phyloP scores from a whole-genome alignment of 441 rosid species.

The Raphanus hybrid region DNA sequence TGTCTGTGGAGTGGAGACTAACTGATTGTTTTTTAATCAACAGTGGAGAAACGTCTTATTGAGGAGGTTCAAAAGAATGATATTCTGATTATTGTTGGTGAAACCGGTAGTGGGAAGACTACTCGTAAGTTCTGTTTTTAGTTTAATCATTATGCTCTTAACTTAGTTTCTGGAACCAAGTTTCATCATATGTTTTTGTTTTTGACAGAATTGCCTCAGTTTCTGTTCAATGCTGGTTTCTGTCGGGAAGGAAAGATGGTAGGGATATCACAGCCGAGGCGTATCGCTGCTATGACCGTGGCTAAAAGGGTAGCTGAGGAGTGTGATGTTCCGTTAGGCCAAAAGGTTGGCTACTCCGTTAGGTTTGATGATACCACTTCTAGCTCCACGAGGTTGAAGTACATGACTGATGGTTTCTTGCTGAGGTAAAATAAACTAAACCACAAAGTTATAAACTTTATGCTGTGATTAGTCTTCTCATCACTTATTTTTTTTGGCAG shows the following conservation, averaged over 20 bases:
- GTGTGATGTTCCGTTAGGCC: constrained; percentile 78
- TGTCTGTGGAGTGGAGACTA: neutral
- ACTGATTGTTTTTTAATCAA: neutral
- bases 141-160: neutral
- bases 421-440: constrained; percentile 53
- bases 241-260: constrained; percentile 71
- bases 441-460: no score
- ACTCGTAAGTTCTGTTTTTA: constrained; percentile 67
- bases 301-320: constrained; percentile 92
- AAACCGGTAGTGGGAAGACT: constrained; percentile 97
- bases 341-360: constrained; percentile 69
- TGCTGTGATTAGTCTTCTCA: neutral
- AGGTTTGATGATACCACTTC: constrained; percentile 59
- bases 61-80: constrained; percentile 70
- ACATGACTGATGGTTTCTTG: constrained; percentile 93
- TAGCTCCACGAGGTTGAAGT: constrained; percentile 69
- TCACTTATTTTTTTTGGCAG: constrained; percentile 44
- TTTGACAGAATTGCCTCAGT: constrained; percentile 80
- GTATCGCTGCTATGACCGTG: constrained; percentile 91
- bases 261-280: constrained; percentile 89
- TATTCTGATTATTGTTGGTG: constrained; percentile 83
- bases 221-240: constrained; percentile 70
- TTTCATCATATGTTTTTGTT: neutral
- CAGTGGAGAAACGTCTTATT: constrained; percentile 73
- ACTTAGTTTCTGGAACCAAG: neutral